Evolutionary conservation across 2,329 filamentous ascomycete genomes (phyloP), one percentile per base, ranked within the genome.

Genomic region (Neofusicoccum cordaticola): DNA sequence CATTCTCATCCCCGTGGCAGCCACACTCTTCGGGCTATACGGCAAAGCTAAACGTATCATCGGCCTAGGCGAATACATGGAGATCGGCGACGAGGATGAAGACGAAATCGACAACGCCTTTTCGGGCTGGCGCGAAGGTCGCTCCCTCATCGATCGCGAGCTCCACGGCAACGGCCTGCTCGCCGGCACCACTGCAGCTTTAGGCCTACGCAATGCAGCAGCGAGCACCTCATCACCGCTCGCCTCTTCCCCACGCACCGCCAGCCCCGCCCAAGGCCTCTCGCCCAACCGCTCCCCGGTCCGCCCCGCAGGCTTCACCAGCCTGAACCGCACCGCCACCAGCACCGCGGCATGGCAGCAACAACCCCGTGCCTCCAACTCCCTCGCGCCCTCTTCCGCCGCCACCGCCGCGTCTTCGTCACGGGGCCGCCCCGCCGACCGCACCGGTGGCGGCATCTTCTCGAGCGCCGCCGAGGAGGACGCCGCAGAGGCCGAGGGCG

Each of bases 61-160:
- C 64, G 94, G 95, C 13, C 92, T 96, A 65, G 91, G 90, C 41
- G 86, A 92, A 44, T 81, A 93, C 1, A 87, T 93, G 48, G 90
- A 92, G 41, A 65, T 65, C 17, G 63, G 63, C 37, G 63, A 65
- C 27, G 63, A 65, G 34, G 56, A 93, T 44, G 89, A 90, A 13
- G 83, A 87, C 12, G 87, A 89, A 12, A 85, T 88, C 31, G 86
- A 86, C 57, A 81, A 83, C 6, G 82, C 82, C 2, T 86, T 85
- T 2, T 92, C 90, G 68, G 92, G 92, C 13, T 98, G 94, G 95
- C 87, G 93, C 52, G 95, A 98, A 79, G 95, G 95, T 2, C 86
- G 92, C 58, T 90, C 93, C 57, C 84, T 99, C 34, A 96, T 99
- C 67, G 92, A 97, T 68, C 87, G 92, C 34, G 95, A 98, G 74